Conservation (phyloP, 176 grass and related monocot genomes). For the Bothriochloa decipiens region DNA sequence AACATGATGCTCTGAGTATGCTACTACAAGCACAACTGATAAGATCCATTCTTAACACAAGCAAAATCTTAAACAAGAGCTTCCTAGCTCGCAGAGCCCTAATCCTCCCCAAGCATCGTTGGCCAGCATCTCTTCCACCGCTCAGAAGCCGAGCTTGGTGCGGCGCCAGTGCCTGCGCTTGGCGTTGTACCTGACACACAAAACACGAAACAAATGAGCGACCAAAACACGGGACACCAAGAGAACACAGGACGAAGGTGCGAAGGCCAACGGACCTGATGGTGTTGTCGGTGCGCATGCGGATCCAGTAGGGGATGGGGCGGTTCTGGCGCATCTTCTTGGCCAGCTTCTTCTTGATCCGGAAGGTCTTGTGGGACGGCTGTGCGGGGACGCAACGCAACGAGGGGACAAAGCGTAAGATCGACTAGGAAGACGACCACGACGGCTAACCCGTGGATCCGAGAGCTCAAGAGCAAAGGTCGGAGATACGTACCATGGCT, state of each 20-base stretch:
- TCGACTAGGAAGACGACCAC: neutral
- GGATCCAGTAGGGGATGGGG: conserved; percentile 95
- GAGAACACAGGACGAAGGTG: neutral
- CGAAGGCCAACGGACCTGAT: conserved; percentile 51
- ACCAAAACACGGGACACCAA: neutral
- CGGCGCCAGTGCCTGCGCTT: conserved; percentile 99
- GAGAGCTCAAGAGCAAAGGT: neutral
- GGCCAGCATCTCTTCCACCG: neutral
- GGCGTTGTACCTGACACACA: conserved; percentile 73
- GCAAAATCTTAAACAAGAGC: conserved; percentile 32
- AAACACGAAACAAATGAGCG: neutral
- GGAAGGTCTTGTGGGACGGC: conserved; percentile 97
- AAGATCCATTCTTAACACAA: conserved; percentile 51
- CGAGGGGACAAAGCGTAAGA: neutral
- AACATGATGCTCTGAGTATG: conserved; percentile 25
- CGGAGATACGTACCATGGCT: conserved; percentile 54
- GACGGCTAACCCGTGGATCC: neutral
- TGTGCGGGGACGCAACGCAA: conserved; percentile 19
- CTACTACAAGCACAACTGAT: conserved; percentile 39
- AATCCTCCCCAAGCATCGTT: neutral
- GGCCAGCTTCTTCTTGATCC: conserved; percentile 90
- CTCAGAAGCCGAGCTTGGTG: conserved; percentile 95
- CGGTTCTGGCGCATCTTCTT: conserved; percentile 97
- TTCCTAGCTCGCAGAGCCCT: conserved; percentile 15
- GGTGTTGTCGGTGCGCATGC: conserved; percentile 94